Conservation (phyloP, 148 eudicot genomes). For the Euryodendron excelsum region DNA sequence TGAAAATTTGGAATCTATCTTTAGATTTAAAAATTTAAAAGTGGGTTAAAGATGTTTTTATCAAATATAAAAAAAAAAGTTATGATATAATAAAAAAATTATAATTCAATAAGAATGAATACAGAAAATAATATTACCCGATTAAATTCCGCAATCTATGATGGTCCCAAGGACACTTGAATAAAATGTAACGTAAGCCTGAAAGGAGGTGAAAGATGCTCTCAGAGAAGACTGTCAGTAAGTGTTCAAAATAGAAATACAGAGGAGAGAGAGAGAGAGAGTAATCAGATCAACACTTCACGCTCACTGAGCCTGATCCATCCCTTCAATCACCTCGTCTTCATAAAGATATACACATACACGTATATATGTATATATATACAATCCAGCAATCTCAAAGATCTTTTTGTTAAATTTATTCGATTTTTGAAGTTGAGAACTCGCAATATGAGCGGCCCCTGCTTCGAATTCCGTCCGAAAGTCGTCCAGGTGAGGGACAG, state of each 20-base stretch:
- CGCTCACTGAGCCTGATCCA: neutral
- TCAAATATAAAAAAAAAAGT: no score
- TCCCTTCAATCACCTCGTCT: neutral
- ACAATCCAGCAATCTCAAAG: neutral
- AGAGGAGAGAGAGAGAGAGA: neutral
- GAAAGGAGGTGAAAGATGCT: slow-evolving; percentile 3
- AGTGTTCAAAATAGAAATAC: neutral
- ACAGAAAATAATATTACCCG: no score
- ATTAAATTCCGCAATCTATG: no score
- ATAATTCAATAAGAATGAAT: no score
- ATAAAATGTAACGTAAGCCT: neutral
- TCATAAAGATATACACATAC: neutral
- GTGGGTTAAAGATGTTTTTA: no score
- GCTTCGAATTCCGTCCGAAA: neutral
- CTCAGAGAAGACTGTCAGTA: neutral
- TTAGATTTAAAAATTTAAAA: no score
- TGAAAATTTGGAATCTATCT: no score
- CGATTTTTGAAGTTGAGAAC: neutral
- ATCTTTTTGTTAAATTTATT: neutral
- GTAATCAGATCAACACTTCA: neutral
- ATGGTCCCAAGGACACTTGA: neutral
- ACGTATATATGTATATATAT: neutral
- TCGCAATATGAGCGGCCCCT: neutral
- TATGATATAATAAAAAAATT: no score
- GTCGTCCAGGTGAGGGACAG: neutral